Conservation (phyloP, 305 asterid species). For the Fraxinus nigra region DNA sequence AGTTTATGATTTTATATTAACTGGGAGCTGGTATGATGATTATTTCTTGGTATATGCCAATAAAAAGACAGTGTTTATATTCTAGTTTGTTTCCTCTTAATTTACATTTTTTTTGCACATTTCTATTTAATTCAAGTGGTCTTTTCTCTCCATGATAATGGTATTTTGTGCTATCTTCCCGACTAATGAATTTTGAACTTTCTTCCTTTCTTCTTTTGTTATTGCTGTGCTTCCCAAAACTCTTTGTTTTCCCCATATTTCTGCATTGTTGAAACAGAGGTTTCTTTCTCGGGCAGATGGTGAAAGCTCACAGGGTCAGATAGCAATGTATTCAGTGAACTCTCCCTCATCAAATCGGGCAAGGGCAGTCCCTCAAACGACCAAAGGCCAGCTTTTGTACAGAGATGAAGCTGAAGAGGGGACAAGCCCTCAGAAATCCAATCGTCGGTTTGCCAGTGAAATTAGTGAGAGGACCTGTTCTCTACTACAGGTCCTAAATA, state of each 20-base stretch:
- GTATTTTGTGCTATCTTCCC: neutral
- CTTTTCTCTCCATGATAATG: neutral
- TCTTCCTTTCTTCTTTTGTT: neutral
- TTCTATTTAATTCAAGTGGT: neutral
- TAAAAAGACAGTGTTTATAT: no score
- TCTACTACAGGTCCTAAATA: conserved; percentile 38
- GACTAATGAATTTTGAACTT: neutral
- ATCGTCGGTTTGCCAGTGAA: conserved; percentile 5
- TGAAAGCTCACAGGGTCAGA: conserved; percentile 20
- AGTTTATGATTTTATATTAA: neutral
- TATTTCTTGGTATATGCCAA: neutral
- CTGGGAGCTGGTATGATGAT: neutral
- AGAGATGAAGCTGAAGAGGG: conserved; percentile 23
- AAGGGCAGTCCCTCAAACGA: conserved; percentile 2
- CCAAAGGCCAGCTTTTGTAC: conserved; percentile 16
- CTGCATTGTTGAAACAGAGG: neutral
- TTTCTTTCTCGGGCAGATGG: conserved; percentile 22
- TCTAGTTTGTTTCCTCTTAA: neutral
- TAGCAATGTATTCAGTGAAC: conserved; percentile 7
- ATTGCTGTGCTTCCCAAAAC: neutral
- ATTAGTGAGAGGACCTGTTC: neutral
- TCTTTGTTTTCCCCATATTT: neutral
- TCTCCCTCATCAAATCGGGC: neutral
- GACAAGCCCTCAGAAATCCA: conserved; percentile 10
- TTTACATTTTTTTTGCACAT: neutral